phyloP scores from a whole-genome alignment of 176 grass and related monocot species.

The Canna indica region DNA sequence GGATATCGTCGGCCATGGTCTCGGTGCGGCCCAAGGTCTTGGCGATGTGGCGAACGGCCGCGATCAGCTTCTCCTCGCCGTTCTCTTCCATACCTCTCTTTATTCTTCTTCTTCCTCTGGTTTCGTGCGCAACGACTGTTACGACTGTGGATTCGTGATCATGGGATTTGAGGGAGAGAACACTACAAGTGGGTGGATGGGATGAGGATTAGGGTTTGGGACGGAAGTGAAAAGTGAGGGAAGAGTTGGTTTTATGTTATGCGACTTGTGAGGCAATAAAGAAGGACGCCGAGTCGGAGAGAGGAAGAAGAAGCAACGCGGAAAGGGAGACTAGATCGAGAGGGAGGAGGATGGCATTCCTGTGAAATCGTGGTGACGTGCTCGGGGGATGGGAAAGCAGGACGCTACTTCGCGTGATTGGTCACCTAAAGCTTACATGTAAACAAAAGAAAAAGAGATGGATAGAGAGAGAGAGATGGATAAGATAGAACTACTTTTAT shows the following conservation, averaged over 20 bases:
- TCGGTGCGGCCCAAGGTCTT: conserved; percentile 75
- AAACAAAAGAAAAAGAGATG: neutral
- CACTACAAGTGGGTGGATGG: too few relatives aligned
- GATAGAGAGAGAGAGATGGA: too few relatives aligned
- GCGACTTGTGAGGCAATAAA: neutral
- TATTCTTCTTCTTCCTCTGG: too few relatives aligned
- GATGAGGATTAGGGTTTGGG: neutral
- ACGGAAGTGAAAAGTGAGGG: too few relatives aligned
- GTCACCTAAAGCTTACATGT: neutral
- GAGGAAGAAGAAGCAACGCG: neutral
- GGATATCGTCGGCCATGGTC: conserved; percentile 92
- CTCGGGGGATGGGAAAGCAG: conserved; percentile 3
- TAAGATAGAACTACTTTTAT: too few relatives aligned
- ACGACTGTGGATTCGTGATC: too few relatives aligned
- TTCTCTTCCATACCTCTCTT: conserved; percentile 64
- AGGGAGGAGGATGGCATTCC: neutral
- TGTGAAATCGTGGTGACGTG: neutral
- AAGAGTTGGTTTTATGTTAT: neutral
- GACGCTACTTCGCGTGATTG: neutral
- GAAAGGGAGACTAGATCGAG: neutral
- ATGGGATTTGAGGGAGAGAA: neutral
- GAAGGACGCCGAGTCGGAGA: neutral
- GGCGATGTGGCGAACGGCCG: conserved; percentile 83
- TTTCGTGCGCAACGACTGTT: too few relatives aligned
- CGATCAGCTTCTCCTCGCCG: conserved; percentile 91